These are phyloP conservation scores for Penicillium flavigenum DNA, from an alignment of 495 filamentous ascomycete species.

Conservation along the genomic window DNA sequence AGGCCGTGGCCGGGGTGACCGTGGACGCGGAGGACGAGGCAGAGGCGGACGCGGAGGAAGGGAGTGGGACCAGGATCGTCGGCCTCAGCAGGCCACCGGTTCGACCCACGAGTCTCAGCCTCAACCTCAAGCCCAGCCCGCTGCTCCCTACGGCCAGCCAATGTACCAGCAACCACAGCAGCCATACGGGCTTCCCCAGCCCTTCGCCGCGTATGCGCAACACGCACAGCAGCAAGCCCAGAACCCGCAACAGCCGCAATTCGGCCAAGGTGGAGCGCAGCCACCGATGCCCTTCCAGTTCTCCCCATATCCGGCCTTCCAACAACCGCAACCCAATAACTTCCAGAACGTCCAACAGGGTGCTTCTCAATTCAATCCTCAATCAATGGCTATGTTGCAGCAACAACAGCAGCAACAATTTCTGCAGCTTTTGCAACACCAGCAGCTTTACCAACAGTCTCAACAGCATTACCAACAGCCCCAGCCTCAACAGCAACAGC, in stretches of 20 bases:
- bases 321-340: constrained; percentile 32
- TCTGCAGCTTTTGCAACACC: constrained; percentile 39
- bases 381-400: constrained; percentile 56
- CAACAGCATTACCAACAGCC: constrained; percentile 38
- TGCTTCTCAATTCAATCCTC: constrained; percentile 62
- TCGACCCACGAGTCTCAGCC: constrained; percentile 18
- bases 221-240: constrained; percentile 24
- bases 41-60: constrained; percentile 51
- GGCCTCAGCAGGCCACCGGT: constrained; percentile 26
- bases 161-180: constrained; percentile 29
- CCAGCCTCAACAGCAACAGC: constrained; percentile 37
- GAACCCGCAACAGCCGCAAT: constrained; percentile 5
- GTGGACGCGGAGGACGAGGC: constrained; percentile 47
- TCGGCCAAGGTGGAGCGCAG: constrained; percentile 5
- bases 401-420: constrained; percentile 46
- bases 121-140: constrained; percentile 18
- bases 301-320: constrained; percentile 32
- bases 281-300: constrained; percentile 43
- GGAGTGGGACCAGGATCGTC: constrained; percentile 45
- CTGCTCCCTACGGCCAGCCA: constrained; percentile 27
- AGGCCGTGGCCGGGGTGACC: constrained; percentile 48
- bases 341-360: constrained; percentile 46
- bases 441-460: constrained; percentile 27
- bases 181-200: constrained; percentile 32
- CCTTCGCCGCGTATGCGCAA: constrained; percentile 33